Conservation (phyloP, 2,329 filamentous ascomycete genomes). For the Penicillium sp. region DNA sequence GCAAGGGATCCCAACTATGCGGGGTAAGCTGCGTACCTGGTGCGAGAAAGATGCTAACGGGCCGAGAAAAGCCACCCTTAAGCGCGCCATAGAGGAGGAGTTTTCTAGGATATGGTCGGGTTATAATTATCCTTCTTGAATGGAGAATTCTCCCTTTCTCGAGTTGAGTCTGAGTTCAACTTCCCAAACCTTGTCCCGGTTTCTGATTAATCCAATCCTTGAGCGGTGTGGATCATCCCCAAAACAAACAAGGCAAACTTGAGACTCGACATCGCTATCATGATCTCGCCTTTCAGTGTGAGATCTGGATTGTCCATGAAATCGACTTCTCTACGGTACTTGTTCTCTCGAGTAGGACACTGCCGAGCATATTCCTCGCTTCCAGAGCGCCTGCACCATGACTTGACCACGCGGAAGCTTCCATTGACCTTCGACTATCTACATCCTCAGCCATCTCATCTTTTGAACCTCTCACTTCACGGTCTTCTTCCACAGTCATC, state of each 20-base stretch:
- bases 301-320: slow-evolving; percentile 1
- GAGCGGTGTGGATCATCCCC: slow-evolving; percentile 18
- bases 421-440: slow-evolving; percentile 58
- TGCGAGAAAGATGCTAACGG: slow-evolving; percentile 69
- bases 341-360: background rate
- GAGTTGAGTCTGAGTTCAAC: background rate
- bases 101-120: background rate
- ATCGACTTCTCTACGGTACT: background rate
- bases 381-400: slow-evolving; percentile 40
- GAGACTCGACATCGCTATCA: background rate
- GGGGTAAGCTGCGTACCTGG: slow-evolving; percentile 52
- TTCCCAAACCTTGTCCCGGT: background rate
- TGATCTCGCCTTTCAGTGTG: slow-evolving; percentile 2
- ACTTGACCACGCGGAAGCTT: slow-evolving; percentile 52
- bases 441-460: slow-evolving; percentile 62
- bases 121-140: background rate
- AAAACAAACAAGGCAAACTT: slow-evolving; percentile 30
- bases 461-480: slow-evolving; percentile 63
- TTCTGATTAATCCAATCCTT: background rate
- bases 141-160: background rate
- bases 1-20: slow-evolving; percentile 2
- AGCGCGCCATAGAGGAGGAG: slow-evolving; percentile 5
- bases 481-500: slow-evolving; percentile 52
- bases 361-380: slow-evolving; percentile 32
- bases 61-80: slow-evolving; percentile 59